Conservation (phyloP, 805 yeast species). For the Wilhelminamyces savonicus region DNA sequence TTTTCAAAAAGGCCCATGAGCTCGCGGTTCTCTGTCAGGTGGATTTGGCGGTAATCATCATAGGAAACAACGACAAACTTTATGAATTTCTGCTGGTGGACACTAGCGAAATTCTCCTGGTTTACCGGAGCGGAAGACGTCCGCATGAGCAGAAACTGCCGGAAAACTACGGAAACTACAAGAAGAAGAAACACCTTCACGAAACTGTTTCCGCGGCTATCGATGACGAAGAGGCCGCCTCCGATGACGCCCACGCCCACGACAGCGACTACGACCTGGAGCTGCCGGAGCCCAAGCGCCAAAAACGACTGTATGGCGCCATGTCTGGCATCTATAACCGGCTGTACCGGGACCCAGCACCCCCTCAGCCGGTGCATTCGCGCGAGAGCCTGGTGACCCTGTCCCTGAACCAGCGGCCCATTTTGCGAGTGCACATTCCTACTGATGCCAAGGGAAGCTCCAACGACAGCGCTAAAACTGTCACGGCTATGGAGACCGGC, state of each 20-base stretch:
- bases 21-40: conserved; percentile 87
- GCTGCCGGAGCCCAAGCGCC: conserved; percentile 29
- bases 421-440: conserved; percentile 63
- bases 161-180: conserved; percentile 58
- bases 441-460: conserved; percentile 31
- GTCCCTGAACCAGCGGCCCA: conserved; percentile 35
- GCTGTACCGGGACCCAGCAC: background rate
- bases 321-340: conserved; percentile 8
- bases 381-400: conserved; percentile 1
- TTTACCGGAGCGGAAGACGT: conserved; percentile 13
- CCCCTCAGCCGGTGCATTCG: background rate
- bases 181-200: conserved; percentile 25
- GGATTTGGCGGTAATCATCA: conserved; percentile 83
- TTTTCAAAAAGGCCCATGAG: conserved; percentile 83
- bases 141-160: conserved; percentile 62
- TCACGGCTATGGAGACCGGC: conserved; percentile 35
- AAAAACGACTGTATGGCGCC: conserved; percentile 10
- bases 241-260: conserved; percentile 3
- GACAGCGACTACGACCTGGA: conserved; percentile 31
- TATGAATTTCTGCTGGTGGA: conserved; percentile 80
- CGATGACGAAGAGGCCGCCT: conserved; percentile 14
- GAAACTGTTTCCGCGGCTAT: conserved; percentile 13
- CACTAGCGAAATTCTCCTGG: conserved; percentile 28
- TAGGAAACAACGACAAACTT: conserved; percentile 76
- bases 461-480: conserved; percentile 38